phyloP scores from a whole-genome alignment of 345 rosid species.

The Noccaea caerulescens region DNA sequence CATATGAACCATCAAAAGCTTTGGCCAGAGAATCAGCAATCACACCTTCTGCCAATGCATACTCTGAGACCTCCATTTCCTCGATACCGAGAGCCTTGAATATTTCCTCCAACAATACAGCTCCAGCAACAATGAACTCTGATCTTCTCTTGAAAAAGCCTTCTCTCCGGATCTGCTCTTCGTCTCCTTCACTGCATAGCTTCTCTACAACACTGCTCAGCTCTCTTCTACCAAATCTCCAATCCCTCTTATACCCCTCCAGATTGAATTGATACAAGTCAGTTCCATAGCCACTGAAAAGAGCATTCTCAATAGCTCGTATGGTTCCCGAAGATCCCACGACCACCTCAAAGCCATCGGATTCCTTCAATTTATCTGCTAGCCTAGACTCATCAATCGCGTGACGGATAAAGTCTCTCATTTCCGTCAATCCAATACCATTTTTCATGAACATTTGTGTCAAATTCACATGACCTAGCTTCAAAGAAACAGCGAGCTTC shows the following conservation, averaged over 20 bases:
- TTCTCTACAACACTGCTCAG: slow-evolving; percentile 53
- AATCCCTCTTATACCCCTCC: slow-evolving; percentile 54
- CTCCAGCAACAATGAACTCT: slow-evolving; percentile 74
- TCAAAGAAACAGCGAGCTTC: slow-evolving; percentile 53
- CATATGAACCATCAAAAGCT: slow-evolving; percentile 49
- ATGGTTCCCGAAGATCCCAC: slow-evolving; percentile 74
- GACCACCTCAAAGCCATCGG: slow-evolving; percentile 59
- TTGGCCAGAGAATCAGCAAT: slow-evolving; percentile 59
- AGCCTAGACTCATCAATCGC: slow-evolving; percentile 54
- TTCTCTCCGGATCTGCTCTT: slow-evolving; percentile 52
- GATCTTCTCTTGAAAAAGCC: slow-evolving; percentile 63
- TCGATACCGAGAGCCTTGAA: slow-evolving; percentile 61
- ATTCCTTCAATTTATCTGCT: slow-evolving; percentile 49
- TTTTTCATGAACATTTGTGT: slow-evolving; percentile 50
- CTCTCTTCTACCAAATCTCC: slow-evolving; percentile 61
- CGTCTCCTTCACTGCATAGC: slow-evolving; percentile 55
- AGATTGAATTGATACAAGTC: slow-evolving; percentile 33
- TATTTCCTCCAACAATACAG: slow-evolving; percentile 66
- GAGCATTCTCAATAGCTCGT: slow-evolving; percentile 67
- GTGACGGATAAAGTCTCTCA: slow-evolving; percentile 53
- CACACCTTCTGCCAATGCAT: slow-evolving; percentile 69
- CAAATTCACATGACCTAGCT: slow-evolving; percentile 67
- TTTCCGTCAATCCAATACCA: slow-evolving; percentile 34
- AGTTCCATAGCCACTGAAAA: slow-evolving; percentile 51
- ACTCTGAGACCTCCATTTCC: slow-evolving; percentile 74